Percentiles rank a stretch among this genome's conserved stretches.
phyloP scores from a whole-genome alignment of 2,329 filamentous ascomycete genomes.

The Fusarium verrucosum region DNA sequence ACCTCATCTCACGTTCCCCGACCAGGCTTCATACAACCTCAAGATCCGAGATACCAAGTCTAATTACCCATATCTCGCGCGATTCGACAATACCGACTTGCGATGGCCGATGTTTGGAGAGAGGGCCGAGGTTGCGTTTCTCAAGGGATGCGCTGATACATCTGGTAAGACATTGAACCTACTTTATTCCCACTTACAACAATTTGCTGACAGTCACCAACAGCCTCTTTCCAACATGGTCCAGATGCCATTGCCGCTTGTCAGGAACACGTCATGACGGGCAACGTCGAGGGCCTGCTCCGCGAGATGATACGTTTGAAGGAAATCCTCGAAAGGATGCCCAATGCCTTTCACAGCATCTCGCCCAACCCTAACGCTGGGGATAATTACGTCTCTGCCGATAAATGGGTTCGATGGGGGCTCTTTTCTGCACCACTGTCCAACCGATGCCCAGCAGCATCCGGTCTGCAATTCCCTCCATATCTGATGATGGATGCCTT shows the following conservation, averaged over 20 bases:
- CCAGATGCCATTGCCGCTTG: conserved; percentile 62
- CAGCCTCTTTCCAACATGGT: conserved; percentile 59
- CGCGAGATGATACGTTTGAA: conserved; percentile 61
- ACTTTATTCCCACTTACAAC: rapidly evolving
- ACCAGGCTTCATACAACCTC: conserved; percentile 64
- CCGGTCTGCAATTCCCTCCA: conserved; percentile 61
- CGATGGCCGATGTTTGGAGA: conserved; percentile 65
- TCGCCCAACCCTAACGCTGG: conserved; percentile 62
- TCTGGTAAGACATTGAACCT: conserved; percentile 21
- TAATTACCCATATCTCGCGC: conserved; percentile 59
- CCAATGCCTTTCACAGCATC: conserved; percentile 64
- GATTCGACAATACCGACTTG: conserved; percentile 63
- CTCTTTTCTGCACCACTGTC: conserved; percentile 62
- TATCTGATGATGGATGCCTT: conserved; percentile 66
- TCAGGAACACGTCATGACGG: conserved; percentile 64
- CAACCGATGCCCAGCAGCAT: conserved; percentile 60
- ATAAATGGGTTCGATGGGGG: conserved; percentile 61
- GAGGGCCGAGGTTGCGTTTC: conserved; percentile 60
- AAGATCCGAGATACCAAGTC: conserved; percentile 60
- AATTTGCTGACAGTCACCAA: background rate
- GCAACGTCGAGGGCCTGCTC: conserved; percentile 60
- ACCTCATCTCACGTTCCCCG: conserved; percentile 62
- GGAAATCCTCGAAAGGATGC: conserved; percentile 63
- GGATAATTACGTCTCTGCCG: conserved; percentile 59
- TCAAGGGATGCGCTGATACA: conserved; percentile 61